phyloP scores from a whole-genome alignment of 257 asterid species.

The Solanum virginianum region DNA sequence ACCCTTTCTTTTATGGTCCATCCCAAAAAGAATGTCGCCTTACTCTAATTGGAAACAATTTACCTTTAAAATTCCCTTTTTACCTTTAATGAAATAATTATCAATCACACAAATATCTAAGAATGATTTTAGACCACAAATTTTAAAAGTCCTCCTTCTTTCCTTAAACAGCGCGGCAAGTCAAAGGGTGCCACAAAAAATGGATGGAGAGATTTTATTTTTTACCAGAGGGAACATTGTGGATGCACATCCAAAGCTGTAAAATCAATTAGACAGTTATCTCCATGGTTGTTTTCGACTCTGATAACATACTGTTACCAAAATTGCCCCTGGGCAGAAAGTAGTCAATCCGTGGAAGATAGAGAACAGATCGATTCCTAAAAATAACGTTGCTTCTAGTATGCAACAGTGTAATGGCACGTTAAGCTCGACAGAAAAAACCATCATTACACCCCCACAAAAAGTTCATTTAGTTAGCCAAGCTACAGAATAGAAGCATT shows the following conservation, averaged over 20 bases:
- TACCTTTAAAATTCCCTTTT: too few relatives aligned
- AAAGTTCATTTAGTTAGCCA: neutral
- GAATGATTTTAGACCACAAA: too few relatives aligned
- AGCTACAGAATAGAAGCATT: neutral
- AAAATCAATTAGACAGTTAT: constrained; percentile 17
- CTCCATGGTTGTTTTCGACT: constrained; percentile 6
- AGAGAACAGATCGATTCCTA: neutral
- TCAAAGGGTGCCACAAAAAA: too few relatives aligned
- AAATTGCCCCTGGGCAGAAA: neutral
- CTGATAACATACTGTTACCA: constrained; percentile 11
- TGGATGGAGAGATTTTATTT: too few relatives aligned
- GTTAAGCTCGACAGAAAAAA: neutral
- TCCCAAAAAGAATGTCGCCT: too few relatives aligned
- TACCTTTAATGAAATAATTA: too few relatives aligned
- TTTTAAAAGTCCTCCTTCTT: too few relatives aligned
- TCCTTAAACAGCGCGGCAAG: too few relatives aligned
- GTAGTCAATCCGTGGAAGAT: neutral
- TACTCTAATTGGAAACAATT: too few relatives aligned
- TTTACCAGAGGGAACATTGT: constrained; percentile 18
- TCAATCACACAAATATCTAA: too few relatives aligned
- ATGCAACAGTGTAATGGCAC: neutral
- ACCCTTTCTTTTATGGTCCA: too few relatives aligned
- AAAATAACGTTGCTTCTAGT: neutral
- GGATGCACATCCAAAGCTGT: constrained; percentile 20
- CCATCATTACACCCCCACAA: neutral